Conservation (phyloP, 202 grass and related monocot genomes). For the Elaeis oleifera region DNA sequence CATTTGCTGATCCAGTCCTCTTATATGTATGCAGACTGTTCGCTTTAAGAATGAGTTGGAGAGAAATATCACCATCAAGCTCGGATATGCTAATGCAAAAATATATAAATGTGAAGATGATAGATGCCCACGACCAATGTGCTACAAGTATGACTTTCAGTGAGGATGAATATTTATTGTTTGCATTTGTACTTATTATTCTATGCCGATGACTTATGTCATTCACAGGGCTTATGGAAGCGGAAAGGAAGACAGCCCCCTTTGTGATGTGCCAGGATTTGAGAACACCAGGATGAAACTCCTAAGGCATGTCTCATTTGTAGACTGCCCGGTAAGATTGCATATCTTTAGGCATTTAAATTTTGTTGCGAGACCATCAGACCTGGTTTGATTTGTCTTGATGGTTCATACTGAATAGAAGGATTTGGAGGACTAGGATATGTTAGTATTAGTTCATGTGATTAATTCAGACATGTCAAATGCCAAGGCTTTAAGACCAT, state of each 20-base stretch:
- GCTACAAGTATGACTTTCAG: slow-evolving; percentile 67
- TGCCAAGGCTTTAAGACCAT: too few relatives aligned
- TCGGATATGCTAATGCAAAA: slow-evolving; percentile 99
- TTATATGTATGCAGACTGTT: slow-evolving; percentile 63
- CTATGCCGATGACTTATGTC: slow-evolving; percentile 3
- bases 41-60: slow-evolving; percentile 96
- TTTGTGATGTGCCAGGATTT: slow-evolving; percentile 86
- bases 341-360: neutral
- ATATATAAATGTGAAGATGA: slow-evolving; percentile 97
- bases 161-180: neutral
- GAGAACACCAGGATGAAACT: slow-evolving; percentile 97
- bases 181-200: neutral
- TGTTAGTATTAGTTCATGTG: too few relatives aligned
- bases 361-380: too few relatives aligned
- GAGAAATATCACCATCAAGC: slow-evolving; percentile 96
- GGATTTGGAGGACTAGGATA: too few relatives aligned
- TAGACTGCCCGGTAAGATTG: slow-evolving; percentile 78
- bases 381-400: too few relatives aligned
- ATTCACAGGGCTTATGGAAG: slow-evolving; percentile 86
- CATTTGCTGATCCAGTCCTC: neutral
- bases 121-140: slow-evolving; percentile 70
- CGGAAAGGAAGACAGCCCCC: slow-evolving; percentile 88
- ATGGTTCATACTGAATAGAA: too few relatives aligned
- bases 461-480: too few relatives aligned
- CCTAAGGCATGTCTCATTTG: slow-evolving; percentile 92